Evolutionary conservation across 768 basidiomycete species (phyloP), one percentile per base, ranked within the genome.

Genomic region (Agaricus subrufescens): DNA sequence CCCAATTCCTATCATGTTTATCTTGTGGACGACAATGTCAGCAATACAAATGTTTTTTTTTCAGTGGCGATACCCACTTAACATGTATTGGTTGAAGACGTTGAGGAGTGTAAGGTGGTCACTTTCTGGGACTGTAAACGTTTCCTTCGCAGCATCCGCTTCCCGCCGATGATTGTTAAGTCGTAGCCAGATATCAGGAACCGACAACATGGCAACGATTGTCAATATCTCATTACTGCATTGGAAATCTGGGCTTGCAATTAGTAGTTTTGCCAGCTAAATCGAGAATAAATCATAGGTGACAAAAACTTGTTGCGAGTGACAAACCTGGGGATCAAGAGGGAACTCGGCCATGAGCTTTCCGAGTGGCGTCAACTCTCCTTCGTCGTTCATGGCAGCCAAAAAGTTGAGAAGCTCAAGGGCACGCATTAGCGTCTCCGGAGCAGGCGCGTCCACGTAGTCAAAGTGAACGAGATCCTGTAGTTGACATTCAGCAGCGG

Each of bases 271-370:
- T 26, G 97, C 85, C 62, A 98, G 78, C 86, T 92, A 27, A 49
- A 29, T 46, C 39, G 23, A 23, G 27, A 43, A 45, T 48, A 53
- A 30, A 26, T 23, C 60, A 49, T 56, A 30, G 11, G 49, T 34
- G 8, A 8, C 2, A 34, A 34, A 34, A 34, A 34, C 38, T 34
- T 11, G 34, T 7, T 11, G 11, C 4, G 4, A 23, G 42, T 31
- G 19, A 58, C 77, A 39, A 61, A 89, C 91, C 78, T 95, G 95
- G 40, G 96, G 97, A 69, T 98, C 97, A n/a, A 99, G 80, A 11
- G 96, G 97, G 77, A 98, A 98, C 63, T 98, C 94, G 0, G 97
- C 96, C 96, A 98, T 98, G 58, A 93, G 87, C 38, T 73, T 76
- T 3, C 97, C 97, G 7, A 98, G 74, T 0, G 85, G 71, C 0